phyloP scores from a whole-genome alignment of 2,329 filamentous ascomycete genomes.

The Epicoccum sorghinum region DNA sequence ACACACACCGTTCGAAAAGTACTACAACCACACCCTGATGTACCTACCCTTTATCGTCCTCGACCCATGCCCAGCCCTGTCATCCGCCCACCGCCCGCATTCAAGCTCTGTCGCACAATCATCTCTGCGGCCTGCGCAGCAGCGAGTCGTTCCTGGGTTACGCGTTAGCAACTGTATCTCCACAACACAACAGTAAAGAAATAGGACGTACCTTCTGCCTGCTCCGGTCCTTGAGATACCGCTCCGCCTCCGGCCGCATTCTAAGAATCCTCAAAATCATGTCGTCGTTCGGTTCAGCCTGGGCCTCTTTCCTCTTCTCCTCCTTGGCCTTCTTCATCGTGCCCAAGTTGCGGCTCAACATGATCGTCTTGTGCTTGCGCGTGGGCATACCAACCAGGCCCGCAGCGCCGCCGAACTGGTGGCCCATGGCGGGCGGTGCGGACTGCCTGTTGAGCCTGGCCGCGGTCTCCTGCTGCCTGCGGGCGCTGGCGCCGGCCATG shows the following conservation, averaged over 20 bases:
- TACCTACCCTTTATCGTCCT: conserved; percentile 1
- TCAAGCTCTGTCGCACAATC: conserved; percentile 91
- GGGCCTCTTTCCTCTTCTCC: conserved; percentile 92
- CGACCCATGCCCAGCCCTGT: conserved; percentile 42
- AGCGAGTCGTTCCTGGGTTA: conserved; percentile 72
- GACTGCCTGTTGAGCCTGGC: conserved; percentile 69
- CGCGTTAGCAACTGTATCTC: conserved; percentile 1
- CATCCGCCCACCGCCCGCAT: conserved; percentile 62
- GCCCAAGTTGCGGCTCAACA: conserved; percentile 91
- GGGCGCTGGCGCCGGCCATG: conserved; percentile 87
- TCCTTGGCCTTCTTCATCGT: conserved; percentile 97
- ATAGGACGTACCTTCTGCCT: conserved; percentile 70
- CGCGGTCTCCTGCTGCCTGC: conserved; percentile 70
- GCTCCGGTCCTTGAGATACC: conserved; percentile 87
- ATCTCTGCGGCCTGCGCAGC: conserved; percentile 89
- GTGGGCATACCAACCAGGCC: conserved; percentile 68
- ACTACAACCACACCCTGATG: too few relatives aligned
- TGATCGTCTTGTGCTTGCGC: conserved; percentile 66
- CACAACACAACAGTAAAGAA: not conserved
- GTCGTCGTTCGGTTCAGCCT: conserved; percentile 95
- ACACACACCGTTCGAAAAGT: too few relatives aligned
- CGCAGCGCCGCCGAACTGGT: conserved; percentile 58
- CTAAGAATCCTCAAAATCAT: conserved; percentile 95
- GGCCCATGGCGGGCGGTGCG: conserved; percentile 64
- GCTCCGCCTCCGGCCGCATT: conserved; percentile 89